Base-by-base conservation (phyloP, 495 filamentous ascomycete genomes). In the Thozetella sp. region DNA sequence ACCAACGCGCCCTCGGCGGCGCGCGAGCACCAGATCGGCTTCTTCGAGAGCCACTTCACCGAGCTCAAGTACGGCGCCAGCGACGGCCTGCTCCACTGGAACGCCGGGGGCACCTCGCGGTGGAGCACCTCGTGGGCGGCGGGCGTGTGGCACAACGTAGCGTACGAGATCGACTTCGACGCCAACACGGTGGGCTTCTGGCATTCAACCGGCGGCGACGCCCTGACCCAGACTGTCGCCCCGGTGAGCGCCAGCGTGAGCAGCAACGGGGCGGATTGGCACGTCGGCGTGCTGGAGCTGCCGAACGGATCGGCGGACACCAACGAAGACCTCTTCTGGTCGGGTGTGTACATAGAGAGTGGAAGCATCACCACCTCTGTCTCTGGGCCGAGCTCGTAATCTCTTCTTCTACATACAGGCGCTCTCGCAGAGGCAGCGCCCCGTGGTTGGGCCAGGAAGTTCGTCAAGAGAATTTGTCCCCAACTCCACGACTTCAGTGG, bases 21-120 rank as follows among this genome's bases (percentile, higher is more conserved):
- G 3, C 80, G 86, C 55, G 89, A 92, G 76, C 89, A 91, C 68
- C 89, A 92, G 72, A 87, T 92, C 59, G 84, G 80, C 64, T 92
- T 92, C 77, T 91, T 92, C 66, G 82, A 91, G 77, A 85, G 79
- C 69, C 88, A 91, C 76, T 91, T 90, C 72, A 91, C 88, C 56
- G 89, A 91, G 76, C 72, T 92, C 68, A 90, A 92, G 76, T 85
- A 85, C 60, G 90, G 89, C 56, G 86, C 80, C 27, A 74, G 79
- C 23, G 84, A 89, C 65, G 64, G 71, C 11, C 63, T 73, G 61
- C 65, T 80, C 53, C 70, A 75, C 50, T 80, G 76, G 67, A 73
- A 72, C 63, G 70, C 78, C 37, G 68, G 67, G 17, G 73, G 76
- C 40, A 67, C 73, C 60, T 72, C 70, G 23, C 62, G 76, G 65